phyloP scores from a whole-genome alignment of 108 stramenopile genomes.

The Fistulifera pelliculosa region DNA sequence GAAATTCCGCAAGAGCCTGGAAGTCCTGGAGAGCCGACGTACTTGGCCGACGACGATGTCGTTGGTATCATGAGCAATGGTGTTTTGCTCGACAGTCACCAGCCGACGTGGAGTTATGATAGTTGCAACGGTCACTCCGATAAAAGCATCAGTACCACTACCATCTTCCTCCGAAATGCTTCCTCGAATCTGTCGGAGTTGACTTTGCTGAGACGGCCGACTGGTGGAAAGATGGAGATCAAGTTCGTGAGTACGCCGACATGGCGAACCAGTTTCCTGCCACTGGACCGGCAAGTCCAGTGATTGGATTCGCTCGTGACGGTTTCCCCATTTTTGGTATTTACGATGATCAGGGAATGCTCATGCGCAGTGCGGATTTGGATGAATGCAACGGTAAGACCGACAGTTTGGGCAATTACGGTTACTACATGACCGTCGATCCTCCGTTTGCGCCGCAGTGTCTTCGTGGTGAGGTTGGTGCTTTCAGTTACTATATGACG shows the following conservation, averaged over 20 bases:
- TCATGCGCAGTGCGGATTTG: constrained; percentile 5
- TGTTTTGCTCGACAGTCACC: constrained; percentile 18
- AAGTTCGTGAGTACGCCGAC: constrained; percentile 6
- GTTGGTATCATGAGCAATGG: constrained; percentile 17
- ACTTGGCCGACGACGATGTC: constrained; percentile 4
- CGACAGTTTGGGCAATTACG: constrained; percentile 14
- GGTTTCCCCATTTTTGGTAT: constrained; percentile 26
- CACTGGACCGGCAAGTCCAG: constrained; percentile 8
- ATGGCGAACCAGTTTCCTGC: constrained; percentile 12
- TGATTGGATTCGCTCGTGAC: constrained; percentile 25
- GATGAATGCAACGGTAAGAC: constrained; percentile 23
- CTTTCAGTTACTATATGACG: constrained; percentile 2
- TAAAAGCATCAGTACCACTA: constrained; percentile 24
- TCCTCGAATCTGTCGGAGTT: constrained; percentile 15
- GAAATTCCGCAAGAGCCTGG: constrained; percentile 9
- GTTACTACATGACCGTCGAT: constrained; percentile 19
- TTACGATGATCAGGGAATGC: constrained; percentile 12
- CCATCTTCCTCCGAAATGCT: constrained; percentile 22
- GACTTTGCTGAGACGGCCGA: constrained; percentile 4
- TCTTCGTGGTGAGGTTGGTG: constrained; percentile 10
- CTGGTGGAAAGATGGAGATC: constrained; percentile 7
- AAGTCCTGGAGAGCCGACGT: not conserved
- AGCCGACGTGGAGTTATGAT: constrained; percentile 17
- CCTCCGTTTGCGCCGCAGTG: constrained; percentile 24
- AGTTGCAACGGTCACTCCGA: constrained; percentile 17